Conservation (phyloP, 169 alveolate species). For the Plasmodium yoelii region DNA sequence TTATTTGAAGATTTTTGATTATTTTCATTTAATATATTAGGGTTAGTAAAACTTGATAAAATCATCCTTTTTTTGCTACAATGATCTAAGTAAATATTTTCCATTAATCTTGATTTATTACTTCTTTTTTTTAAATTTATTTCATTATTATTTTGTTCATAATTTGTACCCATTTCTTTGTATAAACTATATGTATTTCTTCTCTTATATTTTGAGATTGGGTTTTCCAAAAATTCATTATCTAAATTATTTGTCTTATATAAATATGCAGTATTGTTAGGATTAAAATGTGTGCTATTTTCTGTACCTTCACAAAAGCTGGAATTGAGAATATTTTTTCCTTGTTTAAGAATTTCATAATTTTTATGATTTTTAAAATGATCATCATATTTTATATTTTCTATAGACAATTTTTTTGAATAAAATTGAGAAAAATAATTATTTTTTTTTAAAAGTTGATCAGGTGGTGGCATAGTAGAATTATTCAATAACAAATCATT, state of each 20-base stretch:
- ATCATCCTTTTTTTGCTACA: slow-evolving; percentile 32
- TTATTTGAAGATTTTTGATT: not conserved
- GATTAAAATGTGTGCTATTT: no score
- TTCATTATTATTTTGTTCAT: slow-evolving; percentile 10
- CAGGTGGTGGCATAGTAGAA: not conserved
- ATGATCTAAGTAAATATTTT: slow-evolving; percentile 20
- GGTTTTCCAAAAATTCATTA: not conserved
- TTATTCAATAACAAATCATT: slow-evolving; percentile 8
- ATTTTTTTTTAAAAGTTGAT: slow-evolving; percentile 2
- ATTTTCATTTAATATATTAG: not conserved
- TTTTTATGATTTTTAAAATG: not conserved
- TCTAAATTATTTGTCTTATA: not conserved
- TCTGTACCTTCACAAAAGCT: not conserved
- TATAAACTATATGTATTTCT: slow-evolving; percentile 26
- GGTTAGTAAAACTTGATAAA: slow-evolving; percentile 13
- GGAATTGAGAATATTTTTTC: not conserved
- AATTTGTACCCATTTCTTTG: not conserved
- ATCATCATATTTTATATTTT: no score
- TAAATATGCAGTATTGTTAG: not conserved
- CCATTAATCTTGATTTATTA: slow-evolving; percentile 38
- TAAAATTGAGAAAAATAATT: not conserved
- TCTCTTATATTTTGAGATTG: slow-evolving; percentile 1
- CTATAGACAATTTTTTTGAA: not conserved
- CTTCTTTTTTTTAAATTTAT: slow-evolving; percentile 60
- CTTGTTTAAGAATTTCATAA: not conserved